Percentiles rank a stretch among this genome's conserved stretches.
phyloP scores from a whole-genome alignment of 139 green algal genomes.

The Limnomonas spitsbergensis region DNA sequence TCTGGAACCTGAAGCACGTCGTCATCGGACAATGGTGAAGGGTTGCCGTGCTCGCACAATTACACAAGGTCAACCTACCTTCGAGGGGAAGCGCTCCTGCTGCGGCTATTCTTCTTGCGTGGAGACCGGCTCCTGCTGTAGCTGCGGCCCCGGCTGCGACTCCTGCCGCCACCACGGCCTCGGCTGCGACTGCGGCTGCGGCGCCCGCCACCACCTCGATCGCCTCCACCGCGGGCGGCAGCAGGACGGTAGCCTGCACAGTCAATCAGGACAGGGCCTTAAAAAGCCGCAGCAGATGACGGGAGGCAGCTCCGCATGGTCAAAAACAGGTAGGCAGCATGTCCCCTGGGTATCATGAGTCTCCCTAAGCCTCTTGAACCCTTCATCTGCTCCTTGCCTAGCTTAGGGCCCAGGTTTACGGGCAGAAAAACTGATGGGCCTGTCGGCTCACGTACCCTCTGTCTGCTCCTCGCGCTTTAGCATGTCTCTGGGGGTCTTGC shows the following conservation, averaged over 20 bases:
- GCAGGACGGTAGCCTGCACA: not conserved
- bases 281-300: not conserved
- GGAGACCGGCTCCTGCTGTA: conserved; percentile 14
- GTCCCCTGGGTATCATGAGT: not conserved
- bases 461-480: conserved; percentile 38
- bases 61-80: not conserved
- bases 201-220: not conserved
- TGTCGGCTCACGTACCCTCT: not conserved
- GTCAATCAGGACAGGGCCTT: not conserved
- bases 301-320: not conserved
- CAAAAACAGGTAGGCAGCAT: not conserved
- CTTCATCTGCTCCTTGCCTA: not conserved
- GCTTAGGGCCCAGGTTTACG: not conserved
- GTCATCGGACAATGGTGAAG: no score
- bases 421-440: not conserved
- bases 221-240: conserved; percentile 3
- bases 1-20: no score
- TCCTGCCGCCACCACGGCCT: conserved; percentile 11
- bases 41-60: no score
- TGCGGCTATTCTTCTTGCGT: not conserved
- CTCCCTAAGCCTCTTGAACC: not conserved
- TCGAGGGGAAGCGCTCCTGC: conserved; percentile 1
- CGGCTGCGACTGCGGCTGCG: not conserved
- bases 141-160: conserved; percentile 21
- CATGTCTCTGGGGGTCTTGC: conserved; percentile 81